Base-by-base conservation (phyloP, 1,284 basidiomycete genomes). In the Austroboletus novae-zelandiae region DNA sequence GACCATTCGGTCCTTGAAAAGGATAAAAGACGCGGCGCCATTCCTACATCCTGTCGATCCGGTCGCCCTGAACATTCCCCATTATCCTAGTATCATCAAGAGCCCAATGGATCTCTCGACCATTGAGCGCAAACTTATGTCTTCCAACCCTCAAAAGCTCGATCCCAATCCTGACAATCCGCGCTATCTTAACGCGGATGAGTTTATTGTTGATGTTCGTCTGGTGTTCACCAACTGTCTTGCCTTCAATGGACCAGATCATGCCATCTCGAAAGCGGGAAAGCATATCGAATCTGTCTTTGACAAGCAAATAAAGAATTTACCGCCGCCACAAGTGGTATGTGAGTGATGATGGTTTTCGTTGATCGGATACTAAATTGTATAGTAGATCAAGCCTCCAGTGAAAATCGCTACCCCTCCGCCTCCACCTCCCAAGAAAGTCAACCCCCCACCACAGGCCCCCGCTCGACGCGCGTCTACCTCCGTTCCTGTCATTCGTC, bases 51-150 rank as follows among this genome's bases (percentile, higher is more conserved):
- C 97, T 17, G 97, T 99, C 52, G 95, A 99, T 66, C 80, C 86
- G n/a, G 79, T 96, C 56, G 87, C 83, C 1, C 81, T 98, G 57
- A 86, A 86, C 60, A 90, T 99, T 54, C 97, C 94, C 13, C 93
- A 96, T 66, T 99, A 99, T 65, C 81, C 81, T 41, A 79, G 79
- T 49, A 84, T 98, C 65, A 85, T 99, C 72, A 89, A 86, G 62
- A 81, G 80, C 31, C 97, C 97, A 0, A 98, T 98, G 92, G 97
- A 99, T 68, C 81, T 99, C 45, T 80, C 84, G n/a, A 97, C 95
- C 20, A 83, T 98, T 55, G 96, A 98, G 71, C 83, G 83, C 61
- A 97, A 98, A 72, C 77, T 98, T 36, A 65, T 70, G 29, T 82
- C 87, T 1, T 89, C 89, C 9, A 91, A 89, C 61, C 89, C 91